Evolutionary conservation across 2,329 filamentous ascomycete species (phyloP), one percentile per base, ranked within the genome.

Genomic region (Colletotrichum lentis): DNA sequence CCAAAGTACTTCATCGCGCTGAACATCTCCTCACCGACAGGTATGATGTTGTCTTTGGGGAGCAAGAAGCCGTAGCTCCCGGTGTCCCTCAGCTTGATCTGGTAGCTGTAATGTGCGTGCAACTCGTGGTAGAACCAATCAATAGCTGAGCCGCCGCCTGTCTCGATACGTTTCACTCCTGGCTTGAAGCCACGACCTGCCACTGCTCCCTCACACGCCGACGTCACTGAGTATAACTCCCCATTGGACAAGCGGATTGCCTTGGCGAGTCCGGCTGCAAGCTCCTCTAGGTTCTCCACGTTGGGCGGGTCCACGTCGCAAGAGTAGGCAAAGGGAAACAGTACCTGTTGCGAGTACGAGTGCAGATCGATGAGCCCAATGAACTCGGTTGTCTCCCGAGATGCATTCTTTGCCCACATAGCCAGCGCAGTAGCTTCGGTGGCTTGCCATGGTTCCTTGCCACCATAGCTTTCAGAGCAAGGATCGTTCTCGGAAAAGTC

Each of bases 111-210:
- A 70, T 88, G 89, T 20, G 95, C 92, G 54, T 85, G 83, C 69
- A 98, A 80, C 74, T 96, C 91, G 73, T 97, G 92, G 77, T 97
- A 97, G 79, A 99, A 97, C 89, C 92, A 98, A 79, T 98, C 96
- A 49, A 98, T 88, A 1, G 92, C 93, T 56, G 92, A 94, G 3
- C 95, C 95, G 46, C 95, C 94, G 3, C 90, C 88, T 0, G 86
- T 86, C 76, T 96, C 92, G 70, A 94, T 87, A 67, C 72, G 44
- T 74, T 73, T 75, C 61, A 73, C 71, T 63, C 65, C 65, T 72
- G 73, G 56, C 10, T 80, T 74, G 66, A 73, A 71, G 67, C 68
- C 67, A 72, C 74, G 64, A 7, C 81, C 74, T 6, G 57, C 52
- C 1, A 91, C 85, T 20, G 92, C 91, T 18, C 93, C 93, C 76